phyloP scores from a whole-genome alignment of 2,329 filamentous ascomycete genomes.

The Fusarium sp. region DNA sequence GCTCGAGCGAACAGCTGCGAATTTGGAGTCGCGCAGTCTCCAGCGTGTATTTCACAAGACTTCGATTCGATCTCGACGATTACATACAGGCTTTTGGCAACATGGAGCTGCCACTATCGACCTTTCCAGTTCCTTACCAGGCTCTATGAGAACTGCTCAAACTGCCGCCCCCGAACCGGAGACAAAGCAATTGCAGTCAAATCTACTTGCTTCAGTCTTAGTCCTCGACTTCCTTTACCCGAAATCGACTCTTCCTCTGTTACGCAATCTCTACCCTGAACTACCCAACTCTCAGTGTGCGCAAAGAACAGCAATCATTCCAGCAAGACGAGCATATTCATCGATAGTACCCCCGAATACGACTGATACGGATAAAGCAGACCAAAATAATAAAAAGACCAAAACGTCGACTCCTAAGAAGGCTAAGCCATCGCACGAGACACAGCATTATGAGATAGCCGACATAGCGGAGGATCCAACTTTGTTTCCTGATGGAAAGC shows the following conservation, averaged over 20 bases:
- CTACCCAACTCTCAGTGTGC: constrained; percentile 39
- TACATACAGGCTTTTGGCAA: constrained; percentile 64
- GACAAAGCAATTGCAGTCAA: constrained; percentile 37
- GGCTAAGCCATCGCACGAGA: background rate
- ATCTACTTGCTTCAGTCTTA: constrained; percentile 57
- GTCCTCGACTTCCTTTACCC: constrained; percentile 68
- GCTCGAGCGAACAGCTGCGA: constrained; percentile 67
- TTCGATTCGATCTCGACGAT: constrained; percentile 53
- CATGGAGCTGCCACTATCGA: constrained; percentile 63
- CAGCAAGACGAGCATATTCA: constrained; percentile 42
- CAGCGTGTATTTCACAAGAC: constrained; percentile 59
- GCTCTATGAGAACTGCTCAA: constrained; percentile 42
- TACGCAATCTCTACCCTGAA: constrained; percentile 52
- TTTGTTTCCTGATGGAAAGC: background rate
- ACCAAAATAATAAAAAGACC: background rate
- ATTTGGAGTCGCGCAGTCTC: constrained; percentile 65
- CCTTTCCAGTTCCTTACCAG: constrained; percentile 55
- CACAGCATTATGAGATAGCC: background rate
- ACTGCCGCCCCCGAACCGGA: constrained; percentile 35
- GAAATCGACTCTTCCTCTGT: constrained; percentile 52
- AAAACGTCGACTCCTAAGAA: background rate
- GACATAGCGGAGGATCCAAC: background rate
- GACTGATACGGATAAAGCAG: background rate
- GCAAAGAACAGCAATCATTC: constrained; percentile 1
- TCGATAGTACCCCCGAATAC: constrained; percentile 32